Conservation (phyloP, 2,329 filamentous ascomycete genomes). For the Zymoseptoria crescenta region DNA sequence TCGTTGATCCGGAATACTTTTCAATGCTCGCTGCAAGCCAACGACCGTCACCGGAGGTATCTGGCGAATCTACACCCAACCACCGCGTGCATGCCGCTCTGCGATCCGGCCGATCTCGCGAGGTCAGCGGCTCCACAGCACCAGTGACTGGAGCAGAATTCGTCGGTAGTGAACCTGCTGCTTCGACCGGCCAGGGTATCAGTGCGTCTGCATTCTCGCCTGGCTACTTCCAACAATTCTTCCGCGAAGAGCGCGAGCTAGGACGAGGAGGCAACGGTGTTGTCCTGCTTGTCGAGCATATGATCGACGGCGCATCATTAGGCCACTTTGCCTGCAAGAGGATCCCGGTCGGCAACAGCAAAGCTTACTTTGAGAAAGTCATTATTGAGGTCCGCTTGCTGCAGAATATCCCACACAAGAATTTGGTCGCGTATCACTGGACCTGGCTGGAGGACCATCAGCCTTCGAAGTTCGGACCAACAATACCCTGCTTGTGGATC, state of each 20-base stretch:
- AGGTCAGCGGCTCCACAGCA: constrained; percentile 23
- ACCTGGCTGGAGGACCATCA: constrained; percentile 91
- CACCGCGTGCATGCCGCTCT: constrained; percentile 36
- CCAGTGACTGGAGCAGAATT: constrained; percentile 46
- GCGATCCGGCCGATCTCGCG: constrained; percentile 26
- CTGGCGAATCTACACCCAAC: constrained; percentile 32
- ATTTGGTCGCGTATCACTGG: constrained; percentile 91
- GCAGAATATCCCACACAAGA: constrained; percentile 85
- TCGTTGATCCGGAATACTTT: constrained; percentile 89
- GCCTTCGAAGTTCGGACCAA: constrained; percentile 76
- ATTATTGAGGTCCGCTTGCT: constrained; percentile 88
- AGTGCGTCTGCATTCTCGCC: constrained; percentile 81
- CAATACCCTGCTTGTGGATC: constrained; percentile 91
- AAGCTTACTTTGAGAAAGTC: constrained; percentile 85
- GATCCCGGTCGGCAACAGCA: constrained; percentile 88
- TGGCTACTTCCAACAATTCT: constrained; percentile 88
- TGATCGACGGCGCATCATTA: constrained; percentile 79
- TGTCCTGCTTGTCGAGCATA: constrained; percentile 84
- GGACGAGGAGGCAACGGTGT: constrained; percentile 91
- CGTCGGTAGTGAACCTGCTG: constrained; percentile 37
- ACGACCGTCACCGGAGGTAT: constrained; percentile 37
- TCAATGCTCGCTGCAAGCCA: constrained; percentile 68
- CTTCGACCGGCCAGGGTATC: constrained; percentile 55
- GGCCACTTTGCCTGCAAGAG: constrained; percentile 95
- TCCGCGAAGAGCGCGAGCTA: constrained; percentile 77